Percentiles rank a stretch among this genome's conserved stretches.
These are phyloP conservation scores for Amanita subjunquillea DNA, from an alignment of 768 basidiomycete species.

Conservation along the genomic window DNA sequence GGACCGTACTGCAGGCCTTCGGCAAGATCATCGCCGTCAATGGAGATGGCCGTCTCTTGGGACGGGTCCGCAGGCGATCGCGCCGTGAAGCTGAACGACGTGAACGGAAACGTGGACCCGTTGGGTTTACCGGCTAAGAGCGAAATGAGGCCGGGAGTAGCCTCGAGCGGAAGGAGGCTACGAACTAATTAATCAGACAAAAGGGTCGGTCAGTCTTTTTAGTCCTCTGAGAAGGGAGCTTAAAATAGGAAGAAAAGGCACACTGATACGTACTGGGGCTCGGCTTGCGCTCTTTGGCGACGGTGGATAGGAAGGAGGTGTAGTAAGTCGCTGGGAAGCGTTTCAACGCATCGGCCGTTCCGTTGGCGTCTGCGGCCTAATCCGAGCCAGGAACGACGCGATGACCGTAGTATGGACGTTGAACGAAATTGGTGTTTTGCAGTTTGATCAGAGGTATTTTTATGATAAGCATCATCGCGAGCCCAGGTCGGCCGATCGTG, in stretches of 20 bases:
- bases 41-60: constrained; percentile 36
- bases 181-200: constrained; percentile 32
- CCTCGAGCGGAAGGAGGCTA: constrained; percentile 70
- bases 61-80: constrained; percentile 35
- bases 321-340: constrained; percentile 47
- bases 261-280: constrained; percentile 41
- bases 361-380: neutral
- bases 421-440: neutral
- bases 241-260: neutral
- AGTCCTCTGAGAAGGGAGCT: neutral
- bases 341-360: constrained; percentile 12
- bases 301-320: constrained; percentile 44
- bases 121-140: constrained; percentile 91
- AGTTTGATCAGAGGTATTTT: too few species aligned
- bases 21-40: constrained; percentile 51
- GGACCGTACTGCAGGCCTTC: constrained; percentile 69
- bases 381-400: neutral
- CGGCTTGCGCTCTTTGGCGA: constrained; percentile 51
- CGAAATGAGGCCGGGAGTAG: constrained; percentile 66
- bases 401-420: neutral
- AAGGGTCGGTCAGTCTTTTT: neutral
- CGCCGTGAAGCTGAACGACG: constrained; percentile 59
- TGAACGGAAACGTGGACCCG: constrained; percentile 83
- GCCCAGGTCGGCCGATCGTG: too few species aligned
- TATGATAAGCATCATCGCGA: too few species aligned